A percentile compares a stretch with the other conserved stretches of the same genome.
phyloP scores from a whole-genome alignment of 768 basidiomycete genomes.

The Piloderma croceum region DNA sequence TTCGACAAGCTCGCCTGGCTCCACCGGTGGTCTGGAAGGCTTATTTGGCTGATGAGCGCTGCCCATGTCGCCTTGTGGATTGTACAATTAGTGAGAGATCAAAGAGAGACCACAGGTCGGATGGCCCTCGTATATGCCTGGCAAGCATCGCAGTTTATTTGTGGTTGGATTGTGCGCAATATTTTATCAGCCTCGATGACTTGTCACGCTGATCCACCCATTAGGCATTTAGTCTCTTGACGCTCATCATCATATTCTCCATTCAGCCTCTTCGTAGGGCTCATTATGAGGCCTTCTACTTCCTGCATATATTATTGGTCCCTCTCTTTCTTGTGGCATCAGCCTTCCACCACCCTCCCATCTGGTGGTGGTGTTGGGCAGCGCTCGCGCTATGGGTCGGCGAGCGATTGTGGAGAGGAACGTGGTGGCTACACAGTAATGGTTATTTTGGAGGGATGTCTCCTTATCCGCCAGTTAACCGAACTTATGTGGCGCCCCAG shows the following conservation, averaged over 20 bases:
- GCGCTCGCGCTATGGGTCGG: conserved; percentile 57
- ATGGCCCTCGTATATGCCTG: conserved; percentile 47
- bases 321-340: conserved; percentile 55
- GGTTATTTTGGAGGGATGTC: conserved; percentile 35
- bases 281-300: conserved; percentile 63
- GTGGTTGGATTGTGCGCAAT: conserved; percentile 48
- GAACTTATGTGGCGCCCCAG: not conserved
- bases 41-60: conserved; percentile 59
- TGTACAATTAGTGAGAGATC: conserved; percentile 54
- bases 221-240: conserved; percentile 54
- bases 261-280: conserved; percentile 43
- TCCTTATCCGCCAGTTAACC: conserved; percentile 1
- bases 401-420: conserved; percentile 53
- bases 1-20: conserved; percentile 72
- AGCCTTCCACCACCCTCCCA: conserved; percentile 61
- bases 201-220: not conserved
- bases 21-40: conserved; percentile 65
- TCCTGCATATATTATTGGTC: conserved; percentile 56
- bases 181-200: conserved; percentile 7
- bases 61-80: conserved; percentile 67
- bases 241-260: conserved; percentile 47
- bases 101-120: conserved; percentile 35
- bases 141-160: conserved; percentile 56
- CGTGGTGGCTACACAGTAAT: conserved; percentile 56
- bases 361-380: conserved; percentile 65